Conservation (phyloP, 768 basidiomycete genomes). For the button mushroom (Agaricus bisporus) region DNA sequence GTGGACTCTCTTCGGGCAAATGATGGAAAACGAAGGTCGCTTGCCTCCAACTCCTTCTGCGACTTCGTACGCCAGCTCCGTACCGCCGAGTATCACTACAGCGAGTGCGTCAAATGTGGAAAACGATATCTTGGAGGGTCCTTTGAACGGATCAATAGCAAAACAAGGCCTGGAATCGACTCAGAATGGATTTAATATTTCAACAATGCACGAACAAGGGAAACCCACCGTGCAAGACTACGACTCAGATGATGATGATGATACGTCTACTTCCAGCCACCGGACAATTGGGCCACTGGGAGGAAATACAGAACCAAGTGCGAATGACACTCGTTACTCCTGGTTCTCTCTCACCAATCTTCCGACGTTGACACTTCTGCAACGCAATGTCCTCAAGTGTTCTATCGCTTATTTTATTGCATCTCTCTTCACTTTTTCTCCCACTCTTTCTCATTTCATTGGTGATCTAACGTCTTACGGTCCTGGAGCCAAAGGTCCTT, state of each 20-base stretch:
- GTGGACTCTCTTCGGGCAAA: constrained; percentile 67
- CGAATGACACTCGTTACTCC: neutral
- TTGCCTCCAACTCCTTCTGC: constrained; percentile 18
- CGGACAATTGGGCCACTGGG: neutral
- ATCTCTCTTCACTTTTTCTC: constrained; percentile 89
- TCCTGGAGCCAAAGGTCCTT: constrained; percentile 46
- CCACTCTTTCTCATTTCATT: constrained; percentile 63
- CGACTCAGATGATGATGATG: constrained; percentile 3
- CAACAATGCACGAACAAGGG: neutral
- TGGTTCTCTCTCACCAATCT: constrained; percentile 12
- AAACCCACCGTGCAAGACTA: neutral
- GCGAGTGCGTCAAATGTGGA: neutral
- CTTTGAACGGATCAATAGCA: neutral
- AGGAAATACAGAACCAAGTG: neutral
- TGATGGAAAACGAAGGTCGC: constrained; percentile 63
- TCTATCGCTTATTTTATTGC: constrained; percentile 84
- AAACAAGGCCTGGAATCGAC: neutral
- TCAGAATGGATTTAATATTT: neutral
- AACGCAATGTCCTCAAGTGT: constrained; percentile 85
- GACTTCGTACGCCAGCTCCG: neutral
- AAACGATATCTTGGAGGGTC: neutral
- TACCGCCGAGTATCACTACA: neutral
- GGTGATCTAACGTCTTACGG: constrained; percentile 51
- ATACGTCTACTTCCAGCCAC: constrained; percentile 3
- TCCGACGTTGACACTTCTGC: constrained; percentile 40